These are phyloP conservation scores for Ailanthus altissimus DNA, from an alignment of 345 rosid genomes.

Conservation along the genomic window DNA sequence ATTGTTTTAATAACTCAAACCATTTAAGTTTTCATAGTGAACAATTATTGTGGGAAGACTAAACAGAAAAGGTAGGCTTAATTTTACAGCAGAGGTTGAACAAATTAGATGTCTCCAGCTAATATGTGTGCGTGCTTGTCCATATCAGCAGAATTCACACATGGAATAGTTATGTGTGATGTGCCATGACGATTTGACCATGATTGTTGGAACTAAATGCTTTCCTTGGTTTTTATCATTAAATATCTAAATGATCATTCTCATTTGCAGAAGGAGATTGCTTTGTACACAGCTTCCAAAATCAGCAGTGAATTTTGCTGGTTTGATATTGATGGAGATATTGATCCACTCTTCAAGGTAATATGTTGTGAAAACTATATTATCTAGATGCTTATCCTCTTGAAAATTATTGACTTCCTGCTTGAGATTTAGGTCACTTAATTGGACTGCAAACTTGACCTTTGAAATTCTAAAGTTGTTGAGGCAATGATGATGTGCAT, in stretches of 20 bases:
- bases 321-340: conserved; percentile 93
- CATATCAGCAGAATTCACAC: not conserved
- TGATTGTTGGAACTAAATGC: not conserved
- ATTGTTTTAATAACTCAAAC: not conserved
- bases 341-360: conserved; percentile 96
- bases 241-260: conserved; percentile 16
- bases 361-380: conserved; percentile 14
- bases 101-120: not conserved
- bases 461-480: not conserved
- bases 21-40: not conserved
- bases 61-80: not conserved
- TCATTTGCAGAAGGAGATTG: conserved; percentile 89
- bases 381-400: not conserved
- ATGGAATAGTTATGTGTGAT: not conserved
- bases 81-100: not conserved
- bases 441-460: not conserved
- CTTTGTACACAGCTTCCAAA: conserved; percentile 89
- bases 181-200: conserved; percentile 1
- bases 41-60: not conserved
- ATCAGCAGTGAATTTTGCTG: conserved; percentile 71
- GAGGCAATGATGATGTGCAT: conserved; percentile 4
- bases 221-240: not conserved
- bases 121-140: not conserved
- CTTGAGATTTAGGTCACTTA: conserved; percentile 8
- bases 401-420: not conserved